These are phyloP conservation scores for Litchi chinensis DNA, from an alignment of 345 rosid genomes.

Conservation along the genomic window DNA sequence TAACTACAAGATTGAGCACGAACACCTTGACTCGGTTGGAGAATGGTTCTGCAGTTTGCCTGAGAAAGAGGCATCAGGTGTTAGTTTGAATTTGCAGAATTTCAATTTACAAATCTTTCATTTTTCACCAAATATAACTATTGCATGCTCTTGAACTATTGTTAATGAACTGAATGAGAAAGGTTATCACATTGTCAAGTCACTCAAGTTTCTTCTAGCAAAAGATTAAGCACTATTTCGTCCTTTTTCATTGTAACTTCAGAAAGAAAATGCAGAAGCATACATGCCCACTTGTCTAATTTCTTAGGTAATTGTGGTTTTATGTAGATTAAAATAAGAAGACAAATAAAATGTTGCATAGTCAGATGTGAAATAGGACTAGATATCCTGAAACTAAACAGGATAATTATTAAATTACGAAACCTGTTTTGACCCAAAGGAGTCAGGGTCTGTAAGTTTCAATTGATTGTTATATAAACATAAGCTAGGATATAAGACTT, in stretches of 20 bases:
- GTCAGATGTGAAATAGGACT: not conserved
- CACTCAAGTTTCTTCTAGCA: not conserved
- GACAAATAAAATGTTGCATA: not conserved
- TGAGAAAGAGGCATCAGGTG: constrained; percentile 28
- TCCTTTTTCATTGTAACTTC: not conserved
- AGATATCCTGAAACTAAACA: not conserved
- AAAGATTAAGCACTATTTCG: not conserved
- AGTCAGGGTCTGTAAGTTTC: not conserved
- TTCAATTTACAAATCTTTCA: not conserved
- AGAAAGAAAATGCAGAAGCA: not conserved
- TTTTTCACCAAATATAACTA: not conserved
- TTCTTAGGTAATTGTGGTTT: not conserved
- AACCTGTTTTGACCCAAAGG: not conserved
- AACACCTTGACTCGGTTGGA: constrained; percentile 49
- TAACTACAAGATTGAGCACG: constrained; percentile 67
- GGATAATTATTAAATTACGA: not conserved
- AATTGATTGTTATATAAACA: not conserved
- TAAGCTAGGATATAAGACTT: not conserved
- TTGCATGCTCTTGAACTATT: not conserved
- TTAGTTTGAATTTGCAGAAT: constrained; percentile 16
- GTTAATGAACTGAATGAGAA: not conserved
- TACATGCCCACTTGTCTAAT: not conserved
- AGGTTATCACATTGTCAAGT: not conserved
- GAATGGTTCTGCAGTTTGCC: constrained; percentile 54
- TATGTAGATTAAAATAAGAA: not conserved